Evolutionary conservation across 2,329 filamentous ascomycete species (phyloP), one percentile per base, ranked within the genome.

Genomic region (Chaetomiaceae sp.): DNA sequence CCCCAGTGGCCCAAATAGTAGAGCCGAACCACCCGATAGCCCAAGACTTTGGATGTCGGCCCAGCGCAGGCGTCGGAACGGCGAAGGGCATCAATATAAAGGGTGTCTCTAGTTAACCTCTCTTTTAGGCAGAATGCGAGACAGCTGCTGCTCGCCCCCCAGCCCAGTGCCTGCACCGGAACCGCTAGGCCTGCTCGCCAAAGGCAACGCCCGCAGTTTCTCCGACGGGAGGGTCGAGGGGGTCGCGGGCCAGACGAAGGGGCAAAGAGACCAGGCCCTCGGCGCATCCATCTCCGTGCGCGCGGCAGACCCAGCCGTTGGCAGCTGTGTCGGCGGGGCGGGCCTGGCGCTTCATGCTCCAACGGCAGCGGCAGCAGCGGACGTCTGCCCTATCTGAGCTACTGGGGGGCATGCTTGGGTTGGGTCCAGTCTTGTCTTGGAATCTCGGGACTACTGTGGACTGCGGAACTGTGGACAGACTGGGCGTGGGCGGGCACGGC

Each of bases 51-150:
- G 48, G 51, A 44, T 50, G 46, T 53, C 49, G 46, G 50, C 49
- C 50, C 47, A 55, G 54, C 55, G 55, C 56, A 45, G 34, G 53
- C 42, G 43, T 53, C 49, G 53, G 54, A 56, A 55, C 49, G 51
- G 55, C 55, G 53, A 55, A 53, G 48, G 49, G 54, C 52, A 55
- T 55, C 58, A 61, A 61, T 58, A 61, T 61, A 61, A 60, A 52
- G 56, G 44, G 46, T 44, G 51, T 39, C 43, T 42, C 51, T 39
- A 33, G 50, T 42, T 50, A 33, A 53, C 41, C 33, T 52, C 48
- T 51, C 44, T 50, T 61, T 61, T 59, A 61, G 59, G 59, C 59
- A 61, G 57, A 61, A 61, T 61, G 51, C 47, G 35, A 44, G 45
- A 40, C 41, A 44, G 16, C 41, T 41, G 45, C 25, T n/a, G 30